A percentile compares a stretch with the other conserved stretches of the same genome.
phyloP scores from a whole-genome alignment of 148 eudicot genomes.

The Nepenthes gracilis region DNA sequence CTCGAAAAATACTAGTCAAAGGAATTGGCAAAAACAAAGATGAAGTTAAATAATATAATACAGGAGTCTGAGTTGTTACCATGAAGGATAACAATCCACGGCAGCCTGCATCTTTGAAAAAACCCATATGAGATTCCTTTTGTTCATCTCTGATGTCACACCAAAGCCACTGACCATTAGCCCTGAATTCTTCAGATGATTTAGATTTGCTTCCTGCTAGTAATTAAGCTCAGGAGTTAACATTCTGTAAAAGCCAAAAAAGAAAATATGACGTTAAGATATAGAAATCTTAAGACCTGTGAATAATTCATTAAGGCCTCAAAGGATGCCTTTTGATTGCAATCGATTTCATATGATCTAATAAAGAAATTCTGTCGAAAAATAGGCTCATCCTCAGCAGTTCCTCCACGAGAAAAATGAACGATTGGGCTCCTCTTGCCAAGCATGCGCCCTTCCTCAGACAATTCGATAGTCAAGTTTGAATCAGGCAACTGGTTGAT shows the following conservation, averaged over 20 bases:
- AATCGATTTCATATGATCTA: constrained; percentile 27
- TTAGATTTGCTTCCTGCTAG: not conserved
- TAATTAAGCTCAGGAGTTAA: not conserved
- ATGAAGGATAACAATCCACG: constrained; percentile 4
- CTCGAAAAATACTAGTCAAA: too few species aligned
- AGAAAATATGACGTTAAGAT: not conserved
- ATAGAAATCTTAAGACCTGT: constrained; percentile 11
- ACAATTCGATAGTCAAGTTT: not conserved
- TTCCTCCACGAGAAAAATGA: constrained; percentile 1
- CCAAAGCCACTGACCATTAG: constrained; percentile 2
- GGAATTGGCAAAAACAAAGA: too few species aligned
- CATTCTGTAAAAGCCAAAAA: not conserved
- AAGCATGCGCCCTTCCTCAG: not conserved
- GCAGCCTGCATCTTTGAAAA: not conserved
- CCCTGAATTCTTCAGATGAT: constrained; percentile 1
- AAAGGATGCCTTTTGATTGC: constrained; percentile 22
- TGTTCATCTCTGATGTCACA: constrained; percentile 3
- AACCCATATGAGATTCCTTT: constrained; percentile 5
- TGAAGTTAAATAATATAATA: too few species aligned
- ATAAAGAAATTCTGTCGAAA: constrained; percentile 21
- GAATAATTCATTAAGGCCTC: constrained; percentile 28
- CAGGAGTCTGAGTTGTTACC: not conserved
- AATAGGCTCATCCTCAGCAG: constrained; percentile 11
- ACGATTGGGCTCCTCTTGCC: not conserved
- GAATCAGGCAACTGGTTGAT: not conserved